Evolutionary conservation across 768 basidiomycete genomes (phyloP), one percentile per base, ranked within the genome.

Genomic region (Sporobolomyces phaffii): DNA sequence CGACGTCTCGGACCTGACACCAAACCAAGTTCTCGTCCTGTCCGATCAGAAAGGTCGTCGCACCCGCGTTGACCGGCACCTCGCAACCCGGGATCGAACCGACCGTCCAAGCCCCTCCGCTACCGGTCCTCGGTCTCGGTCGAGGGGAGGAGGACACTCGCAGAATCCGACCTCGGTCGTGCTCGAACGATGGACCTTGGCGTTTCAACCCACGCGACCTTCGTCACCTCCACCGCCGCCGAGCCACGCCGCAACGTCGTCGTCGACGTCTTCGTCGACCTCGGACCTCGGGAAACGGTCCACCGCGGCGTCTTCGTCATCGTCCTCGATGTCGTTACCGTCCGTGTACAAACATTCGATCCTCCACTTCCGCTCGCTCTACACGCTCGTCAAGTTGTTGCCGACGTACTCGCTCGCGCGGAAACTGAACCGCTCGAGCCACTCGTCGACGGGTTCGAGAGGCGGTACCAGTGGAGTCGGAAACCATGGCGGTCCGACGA

Each of bases 291-390:
- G 20, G 9, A 31, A 51, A 49, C 14, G 26, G 14, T 18, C 5
- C 5, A 18, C 59, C n/a, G 31, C 28, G 18, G 11, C 34, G 31
- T 24, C 34, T 44, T 57, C 56, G 6, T 28, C 5, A 20, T 33
- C 43, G 56, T 11, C 8, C 61, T 43, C 41, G 69, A 73, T 14
- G 62, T 75, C 49, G 66, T 69, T 15, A 38, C 58, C 36, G 17
- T 52, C 50, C 24, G 63, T 73, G 2, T 75, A 75, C 70, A 75
- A 75, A 43, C 73, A 69, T 33, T 67, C 72, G 52, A 74, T 75
- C 50, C 44, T 72, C 15, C 67, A 72, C 36, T 75, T 75, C 36
- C 53, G 73, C 3, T 48, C 72, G 3, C 60, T 74, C 9, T 75
- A 49, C 59, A 58, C 73, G 2, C 69, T 75, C 50, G 38, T 60